phyloP scores from a whole-genome alignment of 225 moss, liverwort and hornwort species.

The Anthoceros angustus region DNA sequence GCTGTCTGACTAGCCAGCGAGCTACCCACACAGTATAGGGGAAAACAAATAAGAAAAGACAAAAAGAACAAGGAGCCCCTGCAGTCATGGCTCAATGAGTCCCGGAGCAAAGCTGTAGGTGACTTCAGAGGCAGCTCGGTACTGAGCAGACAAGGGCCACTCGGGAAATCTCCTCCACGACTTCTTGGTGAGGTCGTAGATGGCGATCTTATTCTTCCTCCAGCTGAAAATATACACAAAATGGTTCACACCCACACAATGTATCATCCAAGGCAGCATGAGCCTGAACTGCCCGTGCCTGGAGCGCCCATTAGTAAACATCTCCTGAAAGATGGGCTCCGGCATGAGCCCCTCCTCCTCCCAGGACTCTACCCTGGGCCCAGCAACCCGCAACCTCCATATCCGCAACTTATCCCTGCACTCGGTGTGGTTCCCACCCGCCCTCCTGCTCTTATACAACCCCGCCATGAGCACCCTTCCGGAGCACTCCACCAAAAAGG shows the following conservation, averaged over 20 bases:
- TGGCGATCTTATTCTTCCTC: background rate
- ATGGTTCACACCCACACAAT: background rate
- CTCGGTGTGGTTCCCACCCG: background rate
- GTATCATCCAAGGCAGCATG: background rate
- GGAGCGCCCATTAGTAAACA: background rate
- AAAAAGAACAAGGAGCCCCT: too few species aligned
- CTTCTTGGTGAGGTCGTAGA: conserved; percentile 2
- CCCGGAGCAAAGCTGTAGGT: background rate
- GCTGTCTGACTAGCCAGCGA: too few species aligned
- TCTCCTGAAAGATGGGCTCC: background rate
- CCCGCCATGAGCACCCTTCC: background rate
- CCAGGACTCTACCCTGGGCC: background rate
- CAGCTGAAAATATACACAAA: conserved; percentile 1
- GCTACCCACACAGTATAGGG: too few species aligned
- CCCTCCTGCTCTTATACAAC: background rate
- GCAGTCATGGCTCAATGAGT: background rate
- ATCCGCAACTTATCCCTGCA: background rate
- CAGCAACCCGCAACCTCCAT: background rate
- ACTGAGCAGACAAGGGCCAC: background rate
- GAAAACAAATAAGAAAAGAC: too few species aligned
- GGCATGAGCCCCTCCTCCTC: background rate
- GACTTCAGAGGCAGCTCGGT: background rate
- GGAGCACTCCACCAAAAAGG: background rate
- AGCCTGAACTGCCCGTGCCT: background rate
- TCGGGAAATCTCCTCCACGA: background rate